Evolutionary conservation across 1,139 yeast species (phyloP).

Genomic region (Pichia kudriavzevii): DNA sequence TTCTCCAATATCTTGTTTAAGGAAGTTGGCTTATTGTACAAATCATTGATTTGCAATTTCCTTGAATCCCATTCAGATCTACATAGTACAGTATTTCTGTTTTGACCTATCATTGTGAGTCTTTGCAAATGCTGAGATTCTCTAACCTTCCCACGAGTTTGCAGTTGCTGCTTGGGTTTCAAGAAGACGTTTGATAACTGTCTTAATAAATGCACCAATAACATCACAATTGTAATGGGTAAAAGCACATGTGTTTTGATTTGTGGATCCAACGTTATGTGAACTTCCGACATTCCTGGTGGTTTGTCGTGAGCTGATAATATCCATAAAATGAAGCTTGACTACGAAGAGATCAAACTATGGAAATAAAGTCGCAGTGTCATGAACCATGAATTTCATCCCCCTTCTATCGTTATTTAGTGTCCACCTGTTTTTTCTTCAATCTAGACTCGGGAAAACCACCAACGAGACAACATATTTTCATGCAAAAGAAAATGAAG

Average conservation of each 20-base stretch:
- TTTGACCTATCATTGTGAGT: slow-evolving; percentile 19
- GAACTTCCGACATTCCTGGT: slow-evolving; percentile 18
- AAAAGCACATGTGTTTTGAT: slow-evolving; percentile 84
- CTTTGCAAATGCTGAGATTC: slow-evolving; percentile 58
- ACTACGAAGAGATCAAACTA: no score
- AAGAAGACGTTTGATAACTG: slow-evolving; percentile 39
- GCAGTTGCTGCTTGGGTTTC: slow-evolving; percentile 50
- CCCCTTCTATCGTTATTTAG: no score
- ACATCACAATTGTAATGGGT: slow-evolving; percentile 88
- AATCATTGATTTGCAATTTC: slow-evolving; percentile 2
- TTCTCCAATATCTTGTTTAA: slow-evolving; percentile 8
- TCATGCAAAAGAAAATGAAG: slow-evolving; percentile 26
- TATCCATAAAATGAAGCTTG: no score
- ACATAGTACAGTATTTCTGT: slow-evolving; percentile 9
- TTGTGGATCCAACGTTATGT: slow-evolving; percentile 66
- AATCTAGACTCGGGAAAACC: no score
- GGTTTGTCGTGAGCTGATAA: no score
- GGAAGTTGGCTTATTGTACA: slow-evolving; percentile 24
- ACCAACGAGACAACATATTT: no score
- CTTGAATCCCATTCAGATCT: slow-evolving; percentile 14
- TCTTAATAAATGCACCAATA: slow-evolving; percentile 76
- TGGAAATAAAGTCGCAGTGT: no score
- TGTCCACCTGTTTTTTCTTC: no score
- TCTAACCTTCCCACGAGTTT: slow-evolving; percentile 37
- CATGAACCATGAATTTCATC: no score